Conservation (phyloP, 257 asterid genomes). For the Scutellaria galericulata region DNA sequence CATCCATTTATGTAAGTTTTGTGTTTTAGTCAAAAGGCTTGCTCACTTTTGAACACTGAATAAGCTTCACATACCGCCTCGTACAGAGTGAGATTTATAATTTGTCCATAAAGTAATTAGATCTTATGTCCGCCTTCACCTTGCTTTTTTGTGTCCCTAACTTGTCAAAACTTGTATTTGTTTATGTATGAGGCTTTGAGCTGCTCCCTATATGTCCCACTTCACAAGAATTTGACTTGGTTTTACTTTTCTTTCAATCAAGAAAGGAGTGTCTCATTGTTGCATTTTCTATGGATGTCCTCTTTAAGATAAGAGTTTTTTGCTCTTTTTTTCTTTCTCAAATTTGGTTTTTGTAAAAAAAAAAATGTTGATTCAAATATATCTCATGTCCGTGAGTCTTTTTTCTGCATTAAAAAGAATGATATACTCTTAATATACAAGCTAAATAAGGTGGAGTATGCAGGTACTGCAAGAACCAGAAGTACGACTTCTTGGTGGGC, state of each 20-base stretch:
- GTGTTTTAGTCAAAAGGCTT: constrained; percentile 19
- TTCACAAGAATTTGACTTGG: neutral
- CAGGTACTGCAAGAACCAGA: constrained; percentile 97
- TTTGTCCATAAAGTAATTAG: neutral
- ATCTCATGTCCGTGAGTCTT: neutral
- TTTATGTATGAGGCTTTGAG: neutral
- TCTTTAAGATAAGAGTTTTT: neutral
- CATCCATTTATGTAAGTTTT: neutral
- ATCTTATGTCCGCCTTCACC: neutral
- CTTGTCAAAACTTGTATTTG: constrained; percentile 2
- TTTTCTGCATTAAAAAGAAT: neutral
- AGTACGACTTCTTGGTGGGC: constrained; percentile 85
- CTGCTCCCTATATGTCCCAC: neutral
- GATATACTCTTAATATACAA: neutral
- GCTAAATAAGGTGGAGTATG: constrained; percentile 35
- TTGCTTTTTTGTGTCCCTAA: neutral
- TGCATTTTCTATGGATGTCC: neutral
- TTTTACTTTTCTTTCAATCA: constrained; percentile 4
- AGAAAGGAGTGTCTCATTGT: neutral
- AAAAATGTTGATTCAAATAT: neutral
- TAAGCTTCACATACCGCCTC: neutral
- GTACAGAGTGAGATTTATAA: neutral
- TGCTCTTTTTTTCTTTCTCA: too few species aligned
- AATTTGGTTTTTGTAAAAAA: too few species aligned
- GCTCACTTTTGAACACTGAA: neutral